Evolutionary conservation across 169 alveolate species (phyloP).

Genomic region (Plasmodium vivax): DNA sequence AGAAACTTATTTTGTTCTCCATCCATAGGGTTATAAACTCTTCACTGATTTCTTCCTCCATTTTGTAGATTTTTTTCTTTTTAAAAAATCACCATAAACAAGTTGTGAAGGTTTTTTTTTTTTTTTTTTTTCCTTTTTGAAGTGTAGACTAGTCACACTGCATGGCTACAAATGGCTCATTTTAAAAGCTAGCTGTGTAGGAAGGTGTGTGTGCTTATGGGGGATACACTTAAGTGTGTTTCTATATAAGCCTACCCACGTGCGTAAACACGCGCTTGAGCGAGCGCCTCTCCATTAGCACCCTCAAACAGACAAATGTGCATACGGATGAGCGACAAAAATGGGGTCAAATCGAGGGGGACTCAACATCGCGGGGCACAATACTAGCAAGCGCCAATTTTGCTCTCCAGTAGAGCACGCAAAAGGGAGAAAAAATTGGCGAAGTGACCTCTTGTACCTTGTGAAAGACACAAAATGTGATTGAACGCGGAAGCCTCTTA

Average conservation of each 20-base stretch:
- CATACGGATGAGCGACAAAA: not conserved
- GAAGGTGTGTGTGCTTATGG: not conserved
- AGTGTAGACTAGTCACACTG: not conserved
- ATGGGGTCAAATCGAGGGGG: not conserved
- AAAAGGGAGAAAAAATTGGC: not conserved
- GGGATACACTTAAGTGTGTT: not conserved
- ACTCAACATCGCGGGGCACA: not conserved
- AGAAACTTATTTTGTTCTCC: constrained; percentile 49
- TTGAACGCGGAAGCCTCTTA: not conserved
- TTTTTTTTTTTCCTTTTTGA: not conserved
- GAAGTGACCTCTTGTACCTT: not conserved
- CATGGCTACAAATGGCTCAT: not conserved
- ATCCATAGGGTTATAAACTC: constrained; percentile 52
- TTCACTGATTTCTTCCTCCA: constrained; percentile 42
- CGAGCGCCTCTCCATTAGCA: not conserved
- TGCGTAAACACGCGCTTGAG: not conserved
- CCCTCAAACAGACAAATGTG: not conserved
- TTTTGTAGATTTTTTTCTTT: constrained; percentile 1
- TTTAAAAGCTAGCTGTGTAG: not conserved
- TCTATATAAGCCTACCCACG: not conserved
- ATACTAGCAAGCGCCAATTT: not conserved
- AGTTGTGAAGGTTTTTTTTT: not conserved
- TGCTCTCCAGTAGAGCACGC: not conserved
- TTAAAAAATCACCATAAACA: not conserved
- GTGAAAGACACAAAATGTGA: not conserved